These are phyloP conservation scores for Blastobotrys apis DNA, from an alignment of 1,139 yeast genomes.

Conservation along the genomic window DNA sequence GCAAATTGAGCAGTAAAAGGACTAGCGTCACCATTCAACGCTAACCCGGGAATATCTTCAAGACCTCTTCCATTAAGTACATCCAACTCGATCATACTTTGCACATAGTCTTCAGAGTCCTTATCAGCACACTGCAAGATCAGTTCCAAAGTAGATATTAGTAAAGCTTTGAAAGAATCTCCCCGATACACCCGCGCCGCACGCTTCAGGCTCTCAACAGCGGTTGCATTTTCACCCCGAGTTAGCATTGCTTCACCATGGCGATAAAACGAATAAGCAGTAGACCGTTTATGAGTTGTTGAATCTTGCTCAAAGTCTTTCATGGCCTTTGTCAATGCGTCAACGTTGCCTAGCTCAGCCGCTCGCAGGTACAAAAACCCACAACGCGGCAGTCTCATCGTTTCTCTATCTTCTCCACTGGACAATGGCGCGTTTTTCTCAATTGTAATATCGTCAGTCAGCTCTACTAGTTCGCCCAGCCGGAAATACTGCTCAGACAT, in stretches of 20 bases:
- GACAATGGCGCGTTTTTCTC: conserved; percentile 38
- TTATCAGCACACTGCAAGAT: conserved; percentile 21
- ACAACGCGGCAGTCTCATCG: conserved; percentile 42
- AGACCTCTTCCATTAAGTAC: conserved; percentile 11
- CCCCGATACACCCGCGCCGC: conserved; percentile 27
- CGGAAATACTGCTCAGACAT: conserved; percentile 44
- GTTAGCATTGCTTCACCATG: conserved; percentile 46
- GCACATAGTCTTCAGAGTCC: conserved; percentile 13
- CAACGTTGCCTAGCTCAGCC: conserved; percentile 27
- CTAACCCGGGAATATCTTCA: conserved; percentile 8
- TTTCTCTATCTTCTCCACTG: conserved; percentile 29
- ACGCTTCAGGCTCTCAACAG: conserved; percentile 31
- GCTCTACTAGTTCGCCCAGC: conserved; percentile 53
- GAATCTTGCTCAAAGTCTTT: conserved; percentile 20
- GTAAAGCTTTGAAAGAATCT: conserved; percentile 28
- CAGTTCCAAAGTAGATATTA: conserved; percentile 20
- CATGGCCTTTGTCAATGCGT: conserved; percentile 25
- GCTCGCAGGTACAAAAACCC: conserved; percentile 46
- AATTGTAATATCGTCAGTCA: conserved; percentile 44
- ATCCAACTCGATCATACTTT: conserved; percentile 24
- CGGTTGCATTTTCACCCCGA: conserved; percentile 37
- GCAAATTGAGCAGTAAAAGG: conserved; percentile 21
- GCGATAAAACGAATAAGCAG: conserved; percentile 45
- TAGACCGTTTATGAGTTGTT: conserved; percentile 28
- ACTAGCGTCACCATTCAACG: conserved; percentile 8